Percentiles rank a stretch among this genome's conserved stretches.
phyloP scores from a whole-genome alignment of 2,329 filamentous ascomycete species.

The Cladosporium velox region DNA sequence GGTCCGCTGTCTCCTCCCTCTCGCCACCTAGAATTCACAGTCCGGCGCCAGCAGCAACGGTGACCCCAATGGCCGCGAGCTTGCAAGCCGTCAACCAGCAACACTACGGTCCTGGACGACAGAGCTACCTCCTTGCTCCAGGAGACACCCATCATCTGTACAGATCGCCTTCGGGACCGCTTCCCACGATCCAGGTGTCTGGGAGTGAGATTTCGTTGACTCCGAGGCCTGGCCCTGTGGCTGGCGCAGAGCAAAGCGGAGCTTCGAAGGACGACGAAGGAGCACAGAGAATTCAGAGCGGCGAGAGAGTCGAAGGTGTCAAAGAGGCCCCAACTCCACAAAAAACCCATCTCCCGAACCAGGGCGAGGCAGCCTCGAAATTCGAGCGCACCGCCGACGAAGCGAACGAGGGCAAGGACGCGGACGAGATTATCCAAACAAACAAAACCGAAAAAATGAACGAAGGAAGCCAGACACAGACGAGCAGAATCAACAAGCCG shows the following conservation, averaged over 20 bases:
- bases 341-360: neutral
- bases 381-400: too few species aligned
- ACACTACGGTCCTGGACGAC: neutral
- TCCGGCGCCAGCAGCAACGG: neutral
- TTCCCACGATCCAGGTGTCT: neutral
- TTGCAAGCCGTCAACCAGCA: slow-evolving; percentile 12
- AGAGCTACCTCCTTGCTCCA: neutral
- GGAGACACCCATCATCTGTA: neutral
- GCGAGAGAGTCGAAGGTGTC: too few species aligned
- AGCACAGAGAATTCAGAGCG: neutral
- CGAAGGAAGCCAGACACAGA: too few species aligned
- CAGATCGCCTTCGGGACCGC: neutral
- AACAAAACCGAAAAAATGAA: too few species aligned
- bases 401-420: too few species aligned
- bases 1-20: slow-evolving; percentile 2
- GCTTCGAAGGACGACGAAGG: neutral
- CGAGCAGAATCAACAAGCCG: too few species aligned
- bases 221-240: neutral
- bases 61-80: neutral
- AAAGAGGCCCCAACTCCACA: neutral
- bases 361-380: neutral
- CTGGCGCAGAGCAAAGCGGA: neutral
- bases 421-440: too few species aligned
- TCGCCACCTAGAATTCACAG: neutral
- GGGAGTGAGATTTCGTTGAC: neutral